Conservation (phyloP, 2,329 filamentous ascomycete species). For the Coniella vitis region DNA sequence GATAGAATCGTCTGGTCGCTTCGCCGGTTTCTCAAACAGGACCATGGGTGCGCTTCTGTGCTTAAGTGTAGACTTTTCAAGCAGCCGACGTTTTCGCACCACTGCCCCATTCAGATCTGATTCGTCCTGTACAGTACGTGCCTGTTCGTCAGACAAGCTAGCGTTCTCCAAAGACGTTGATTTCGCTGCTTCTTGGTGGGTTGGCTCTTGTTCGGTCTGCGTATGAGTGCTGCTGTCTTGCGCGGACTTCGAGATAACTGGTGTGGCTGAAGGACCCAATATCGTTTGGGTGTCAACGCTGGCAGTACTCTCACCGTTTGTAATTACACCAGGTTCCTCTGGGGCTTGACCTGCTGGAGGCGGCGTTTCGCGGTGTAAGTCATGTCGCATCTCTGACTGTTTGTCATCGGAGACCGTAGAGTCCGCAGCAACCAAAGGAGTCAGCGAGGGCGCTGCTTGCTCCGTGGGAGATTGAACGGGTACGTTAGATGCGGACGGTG, state of each 20-base stretch:
- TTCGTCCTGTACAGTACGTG: not conserved
- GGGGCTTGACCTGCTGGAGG: too few species aligned
- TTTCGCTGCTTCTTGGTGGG: not conserved
- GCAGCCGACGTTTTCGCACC: constrained; percentile 5
- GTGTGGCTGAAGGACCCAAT: too few species aligned
- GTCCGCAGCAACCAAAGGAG: not conserved
- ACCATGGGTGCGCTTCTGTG: constrained; percentile 68
- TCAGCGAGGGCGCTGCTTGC: not conserved
- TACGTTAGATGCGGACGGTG: not conserved
- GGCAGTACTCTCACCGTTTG: too few species aligned
- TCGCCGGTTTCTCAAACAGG: constrained; percentile 65
- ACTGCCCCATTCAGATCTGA: not conserved
- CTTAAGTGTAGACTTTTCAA: constrained; percentile 9
- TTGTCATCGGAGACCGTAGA: not conserved
- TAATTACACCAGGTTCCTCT: too few species aligned
- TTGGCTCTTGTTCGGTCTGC: not conserved
- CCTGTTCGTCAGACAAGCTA: not conserved
- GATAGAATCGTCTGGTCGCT: constrained; percentile 41
- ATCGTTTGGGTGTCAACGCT: too few species aligned
- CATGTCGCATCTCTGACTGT: not conserved
- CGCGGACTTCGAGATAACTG: too few species aligned
- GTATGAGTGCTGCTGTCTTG: not conserved
- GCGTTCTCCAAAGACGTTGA: not conserved
- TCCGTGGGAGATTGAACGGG: not conserved
- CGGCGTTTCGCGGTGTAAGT: too few species aligned